Evolutionary conservation across 768 basidiomycete species (phyloP), one percentile per base, ranked within the genome.

Genomic region (Suillus subaureus): DNA sequence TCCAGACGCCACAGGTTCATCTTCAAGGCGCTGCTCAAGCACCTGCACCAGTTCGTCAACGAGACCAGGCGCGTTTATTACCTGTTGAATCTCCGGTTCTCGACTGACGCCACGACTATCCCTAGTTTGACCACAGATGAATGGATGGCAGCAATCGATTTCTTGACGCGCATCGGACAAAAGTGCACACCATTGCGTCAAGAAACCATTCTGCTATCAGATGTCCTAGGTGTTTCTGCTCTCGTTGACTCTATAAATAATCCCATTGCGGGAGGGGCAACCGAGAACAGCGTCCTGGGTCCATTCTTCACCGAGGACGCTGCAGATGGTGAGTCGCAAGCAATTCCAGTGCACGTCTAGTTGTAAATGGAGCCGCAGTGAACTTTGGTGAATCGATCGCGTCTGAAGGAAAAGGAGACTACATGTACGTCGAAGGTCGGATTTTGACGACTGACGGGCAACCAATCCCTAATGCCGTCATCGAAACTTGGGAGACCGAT

Each of bases 401-500:
- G 8, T 92, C 92, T 0, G 93, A 94, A 75, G 93, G 90, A 64
- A 94, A 92, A 76, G 94, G 93, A 26, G 85, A 93, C 12, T 91
- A 93, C 73, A 80, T 96, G 85, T 93, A 84, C 69, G 89, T 95
- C 61, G 85, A 92, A 72, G 93, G 94, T 1, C 83, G 82, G 4
- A 83, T 95, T 2, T 71, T 86, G 37, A 74, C 73, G 18, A 88
- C 86, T 1, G 78, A 84, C 40, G 92, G 92, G 26, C 78, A 81
- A n/a, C 88, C 89, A 3, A 83, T 95, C 61, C 74, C 87, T 6
- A 80, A 80, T 61, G 91, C 90, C 0, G 70, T 83, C 54, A 90
- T 94, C 66, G 90, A 93, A 61, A 93, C 91, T n/a, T 93, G 91
- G 91, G 91, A 93, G 75, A 88, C 91, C 11, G 93, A 94, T 70